Percentiles rank a stretch among this genome's conserved stretches.
These are phyloP conservation scores for Penicillium sp. DNA, from an alignment of 2,329 filamentous ascomycete species.

Conservation along the genomic window DNA sequence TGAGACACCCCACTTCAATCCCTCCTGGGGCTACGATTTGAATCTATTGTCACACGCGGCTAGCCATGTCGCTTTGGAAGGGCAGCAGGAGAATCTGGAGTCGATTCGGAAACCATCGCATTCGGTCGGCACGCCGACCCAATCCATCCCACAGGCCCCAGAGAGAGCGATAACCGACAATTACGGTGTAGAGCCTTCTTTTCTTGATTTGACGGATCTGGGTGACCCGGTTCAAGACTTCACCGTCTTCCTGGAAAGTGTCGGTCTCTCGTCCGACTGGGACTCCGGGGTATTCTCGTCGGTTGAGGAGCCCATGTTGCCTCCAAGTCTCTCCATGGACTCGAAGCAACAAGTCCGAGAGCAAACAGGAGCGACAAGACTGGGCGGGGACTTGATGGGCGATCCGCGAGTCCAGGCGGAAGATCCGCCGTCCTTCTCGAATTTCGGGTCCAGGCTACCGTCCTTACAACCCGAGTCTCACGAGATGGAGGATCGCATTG, in stretches of 20 bases:
- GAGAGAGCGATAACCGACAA: conserved; percentile 40
- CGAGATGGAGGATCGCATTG: conserved; percentile 42
- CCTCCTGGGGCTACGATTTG: conserved; percentile 48
- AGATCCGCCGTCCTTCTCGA: conserved; percentile 45
- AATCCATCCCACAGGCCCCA: conserved; percentile 31
- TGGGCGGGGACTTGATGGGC: conserved; percentile 38
- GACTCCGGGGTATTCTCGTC: conserved; percentile 45
- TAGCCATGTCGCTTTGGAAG: conserved; percentile 46
- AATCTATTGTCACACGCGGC: conserved; percentile 47
- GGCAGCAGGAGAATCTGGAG: conserved; percentile 41
- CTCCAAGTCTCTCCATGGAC: conserved; percentile 35
- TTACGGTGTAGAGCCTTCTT: conserved; percentile 43
- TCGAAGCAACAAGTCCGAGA: conserved; percentile 34
- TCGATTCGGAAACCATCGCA: conserved; percentile 35
- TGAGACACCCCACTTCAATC: conserved; percentile 45
- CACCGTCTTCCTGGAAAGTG: conserved; percentile 46
- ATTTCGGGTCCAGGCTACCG: conserved; percentile 46
- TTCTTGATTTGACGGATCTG: conserved; percentile 44
- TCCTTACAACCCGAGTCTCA: conserved; percentile 46
- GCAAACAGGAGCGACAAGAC: conserved; percentile 25
- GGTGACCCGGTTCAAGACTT: conserved; percentile 49
- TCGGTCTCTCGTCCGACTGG: conserved; percentile 48
- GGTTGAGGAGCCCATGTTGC: conserved; percentile 38
- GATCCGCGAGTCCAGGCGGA: conserved; percentile 37
- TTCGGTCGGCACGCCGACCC: conserved; percentile 29